Evolutionary conservation across 768 basidiomycete species (phyloP), one percentile per base, ranked within the genome.

Genomic region (Psilocybe sp.): DNA sequence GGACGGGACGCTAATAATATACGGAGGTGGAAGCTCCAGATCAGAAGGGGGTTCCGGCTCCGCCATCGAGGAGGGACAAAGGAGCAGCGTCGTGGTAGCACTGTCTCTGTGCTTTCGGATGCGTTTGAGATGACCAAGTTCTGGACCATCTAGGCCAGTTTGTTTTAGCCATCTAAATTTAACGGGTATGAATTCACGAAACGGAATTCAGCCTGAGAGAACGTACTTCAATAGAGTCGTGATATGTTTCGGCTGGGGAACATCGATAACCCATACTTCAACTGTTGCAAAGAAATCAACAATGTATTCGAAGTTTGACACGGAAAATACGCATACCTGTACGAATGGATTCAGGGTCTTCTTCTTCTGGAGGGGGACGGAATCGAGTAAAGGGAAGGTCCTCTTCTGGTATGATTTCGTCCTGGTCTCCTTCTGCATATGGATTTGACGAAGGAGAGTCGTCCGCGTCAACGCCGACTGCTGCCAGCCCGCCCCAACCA

Each of bases 261-360:
- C 74, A 60, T 91, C 86, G 14, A 89, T 84, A 15, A 81, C 85
- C 90, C 90, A 92, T 47, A 84, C 87, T 41, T 78, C 70, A 34
- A 82, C 89, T 91, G 47, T 15, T 41, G 40, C 12, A 16, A 34
- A 34, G 19, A 9, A 28, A 12, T 20, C 8, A 40, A 20, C 9
- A 35, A 18, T 11, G 44, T 14, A 16, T 19, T 23, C 14, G 15
- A 19, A 7, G 48, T 39, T 18, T n/a, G 31, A 7, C 8, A 42
- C 42, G 36, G 37, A 62, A 70, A 47, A 9, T 32, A 6, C 18
- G 2, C 43, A 15, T 63, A 80, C 85, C 68, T 55, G 80, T 87
- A 41, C 76, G 74, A 47, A 90, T 70, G 15, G 77, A 74, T 15
- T 72, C 76, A 0, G 77, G 56, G 1, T 78, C 77, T 57, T 83